Evolutionary conservation across 1,139 yeast genomes (phyloP).

Genomic region (Hyphopichia buzzinii): DNA sequence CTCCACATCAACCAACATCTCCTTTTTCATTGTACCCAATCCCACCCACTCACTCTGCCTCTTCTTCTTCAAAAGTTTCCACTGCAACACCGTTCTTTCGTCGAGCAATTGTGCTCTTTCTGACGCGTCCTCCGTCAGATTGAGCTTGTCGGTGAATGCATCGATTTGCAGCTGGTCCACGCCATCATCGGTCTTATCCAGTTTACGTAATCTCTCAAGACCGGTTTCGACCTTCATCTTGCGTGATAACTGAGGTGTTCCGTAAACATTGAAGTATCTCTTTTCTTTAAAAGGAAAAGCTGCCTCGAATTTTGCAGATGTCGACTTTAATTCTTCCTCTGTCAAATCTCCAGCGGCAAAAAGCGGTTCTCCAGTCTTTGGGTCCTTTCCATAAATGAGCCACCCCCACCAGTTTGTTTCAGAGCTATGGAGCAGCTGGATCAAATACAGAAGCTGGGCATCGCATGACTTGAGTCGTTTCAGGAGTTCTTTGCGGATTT

Average conservation of each 20-base stretch:
- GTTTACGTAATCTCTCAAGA: conserved; percentile 17
- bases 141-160: conserved; percentile 12
- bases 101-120: conserved; percentile 16
- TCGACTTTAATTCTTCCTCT: conserved; percentile 19
- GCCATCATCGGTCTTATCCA: conserved; percentile 5
- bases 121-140: conserved; percentile 7
- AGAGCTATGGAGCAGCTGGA: conserved; percentile 25
- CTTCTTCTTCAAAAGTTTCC: conserved; percentile 28
- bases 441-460: conserved; percentile 23
- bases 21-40: conserved; percentile 16
- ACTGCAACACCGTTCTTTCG: conserved; percentile 24
- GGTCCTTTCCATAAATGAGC: conserved; percentile 40
- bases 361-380: conserved; percentile 27
- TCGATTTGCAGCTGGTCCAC: conserved; percentile 9
- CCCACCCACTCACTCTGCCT: conserved; percentile 21
- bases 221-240: conserved; percentile 40
- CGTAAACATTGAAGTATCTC: conserved; percentile 41
- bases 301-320: conserved; percentile 15
- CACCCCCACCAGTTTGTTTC: conserved; percentile 45
- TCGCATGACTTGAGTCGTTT: conserved; percentile 22
- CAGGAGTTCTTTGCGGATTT: conserved; percentile 28
- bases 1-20: conserved; percentile 12
- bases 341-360: conserved; percentile 23
- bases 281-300: conserved; percentile 31
- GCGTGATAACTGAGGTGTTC: conserved; percentile 44